These are phyloP conservation scores for Pyrenula massariospora DNA, from an alignment of 495 filamentous ascomycete species.

Conservation along the genomic window DNA sequence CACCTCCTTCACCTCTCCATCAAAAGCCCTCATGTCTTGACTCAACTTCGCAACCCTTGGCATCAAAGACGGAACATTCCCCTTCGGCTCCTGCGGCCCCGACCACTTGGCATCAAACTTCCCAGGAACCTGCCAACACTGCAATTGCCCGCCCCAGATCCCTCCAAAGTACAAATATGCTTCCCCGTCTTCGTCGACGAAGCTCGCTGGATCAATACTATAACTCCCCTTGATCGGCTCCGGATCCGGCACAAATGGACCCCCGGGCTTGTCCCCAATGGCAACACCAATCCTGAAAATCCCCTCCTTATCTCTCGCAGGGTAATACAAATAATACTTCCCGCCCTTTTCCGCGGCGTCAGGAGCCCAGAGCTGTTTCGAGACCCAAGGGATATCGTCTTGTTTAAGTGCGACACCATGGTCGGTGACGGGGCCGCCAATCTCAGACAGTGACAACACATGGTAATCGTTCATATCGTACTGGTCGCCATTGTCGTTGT, in stretches of 20 bases:
- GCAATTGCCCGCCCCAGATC: conserved; percentile 63
- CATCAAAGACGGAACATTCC: conserved; percentile 34
- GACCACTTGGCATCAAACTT: conserved; percentile 33
- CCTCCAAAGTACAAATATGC: conserved; percentile 41
- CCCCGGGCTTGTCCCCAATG: conserved; percentile 26
- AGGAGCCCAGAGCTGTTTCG: conserved; percentile 35
- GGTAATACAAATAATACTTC: conserved; percentile 39
- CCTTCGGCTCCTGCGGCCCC: conserved; percentile 43
- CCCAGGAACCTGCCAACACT: conserved; percentile 31
- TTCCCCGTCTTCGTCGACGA: conserved; percentile 35
- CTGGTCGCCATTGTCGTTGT: conserved; percentile 74
- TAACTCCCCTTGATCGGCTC: conserved; percentile 25
- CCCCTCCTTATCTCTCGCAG: conserved; percentile 31
- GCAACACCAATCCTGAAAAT: conserved; percentile 53
- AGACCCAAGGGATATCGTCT: conserved; percentile 31
- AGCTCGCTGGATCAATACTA: conserved; percentile 37
- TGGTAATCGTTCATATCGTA: conserved; percentile 59
- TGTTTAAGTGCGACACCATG: conserved; percentile 28
- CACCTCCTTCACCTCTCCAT: conserved; percentile 33
- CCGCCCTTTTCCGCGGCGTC: conserved; percentile 31
- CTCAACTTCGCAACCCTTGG: conserved; percentile 50
- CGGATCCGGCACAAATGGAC: conserved; percentile 30
- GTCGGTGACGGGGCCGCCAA: conserved; percentile 27
- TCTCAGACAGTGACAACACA: conserved; percentile 32
- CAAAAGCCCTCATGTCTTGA: conserved; percentile 51